Evolutionary conservation across 768 basidiomycete genomes (phyloP).

Genomic region (Antrodiella citrinella): DNA sequence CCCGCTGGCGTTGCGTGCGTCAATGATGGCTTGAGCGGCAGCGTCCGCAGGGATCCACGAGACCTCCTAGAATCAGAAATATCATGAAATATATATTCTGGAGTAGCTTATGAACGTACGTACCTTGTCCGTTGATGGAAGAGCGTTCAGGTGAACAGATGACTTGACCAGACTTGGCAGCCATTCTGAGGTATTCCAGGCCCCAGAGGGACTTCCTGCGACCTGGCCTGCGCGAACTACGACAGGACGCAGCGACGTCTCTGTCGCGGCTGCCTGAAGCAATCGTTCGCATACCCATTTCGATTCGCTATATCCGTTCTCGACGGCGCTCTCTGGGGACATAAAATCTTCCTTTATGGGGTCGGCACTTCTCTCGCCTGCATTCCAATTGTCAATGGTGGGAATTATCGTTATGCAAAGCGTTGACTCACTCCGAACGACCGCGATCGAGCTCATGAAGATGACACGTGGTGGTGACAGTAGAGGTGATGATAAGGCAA

Average conservation of each 20-base stretch:
- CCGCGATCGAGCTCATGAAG: slow-evolving; percentile 28
- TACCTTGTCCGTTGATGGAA: slow-evolving; percentile 5
- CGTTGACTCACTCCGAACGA: slow-evolving; percentile 22
- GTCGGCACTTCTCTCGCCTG: neutral
- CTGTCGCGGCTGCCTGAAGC: slow-evolving; percentile 11
- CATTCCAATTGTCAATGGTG: no score
- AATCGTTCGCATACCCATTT: slow-evolving; percentile 26
- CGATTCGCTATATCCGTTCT: slow-evolving; percentile 25
- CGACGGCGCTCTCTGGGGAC: slow-evolving; percentile 15
- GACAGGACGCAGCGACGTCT: slow-evolving; percentile 18
- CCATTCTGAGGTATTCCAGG: slow-evolving; percentile 31
- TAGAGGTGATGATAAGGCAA: slow-evolving; percentile 26
- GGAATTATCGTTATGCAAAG: no score
- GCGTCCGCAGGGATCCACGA: slow-evolving; percentile 22
- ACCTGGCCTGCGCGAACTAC: slow-evolving; percentile 32
- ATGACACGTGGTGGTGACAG: slow-evolving; percentile 21
- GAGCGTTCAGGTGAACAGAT: slow-evolving; percentile 4
- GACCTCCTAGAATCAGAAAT: slow-evolving; percentile 4
- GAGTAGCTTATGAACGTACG: neutral
- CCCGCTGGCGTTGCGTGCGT: slow-evolving; percentile 14
- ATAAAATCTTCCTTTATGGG: slow-evolving; percentile 14
- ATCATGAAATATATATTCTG: neutral
- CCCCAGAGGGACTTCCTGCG: slow-evolving; percentile 26
- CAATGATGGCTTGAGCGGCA: slow-evolving; percentile 19
- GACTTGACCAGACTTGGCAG: slow-evolving; percentile 26